phyloP scores from a whole-genome alignment of 495 filamentous ascomycete species.

The Daldinia grandis region DNA sequence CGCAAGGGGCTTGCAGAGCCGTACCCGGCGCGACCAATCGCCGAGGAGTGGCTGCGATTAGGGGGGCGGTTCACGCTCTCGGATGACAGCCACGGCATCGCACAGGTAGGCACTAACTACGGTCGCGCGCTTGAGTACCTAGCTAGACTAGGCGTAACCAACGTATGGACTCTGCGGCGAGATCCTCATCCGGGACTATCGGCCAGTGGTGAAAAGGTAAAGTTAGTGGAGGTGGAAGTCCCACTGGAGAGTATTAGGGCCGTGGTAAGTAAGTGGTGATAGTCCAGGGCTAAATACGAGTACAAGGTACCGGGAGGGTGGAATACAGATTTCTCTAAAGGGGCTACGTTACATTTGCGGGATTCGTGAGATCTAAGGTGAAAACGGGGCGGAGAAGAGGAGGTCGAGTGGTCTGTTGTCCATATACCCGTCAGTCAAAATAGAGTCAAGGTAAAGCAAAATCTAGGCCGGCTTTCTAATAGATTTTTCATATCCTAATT shows the following conservation, averaged over 20 bases:
- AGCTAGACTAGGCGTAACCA: conserved; percentile 54
- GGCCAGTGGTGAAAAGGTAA: conserved; percentile 30
- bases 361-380: neutral
- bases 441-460: neutral
- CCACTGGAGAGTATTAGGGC: conserved; percentile 27
- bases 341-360: neutral
- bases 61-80: conserved; percentile 87
- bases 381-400: neutral
- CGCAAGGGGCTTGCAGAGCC: conserved; percentile 91
- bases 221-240: conserved; percentile 44
- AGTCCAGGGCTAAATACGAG: neutral
- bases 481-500: neutral
- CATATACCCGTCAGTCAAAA: conserved; percentile 15
- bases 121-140: conserved; percentile 64
- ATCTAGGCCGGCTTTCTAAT: neutral
- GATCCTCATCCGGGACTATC: conserved; percentile 19
- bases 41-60: conserved; percentile 63
- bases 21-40: conserved; percentile 84
- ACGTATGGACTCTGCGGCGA: conserved; percentile 59
- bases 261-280: conserved; percentile 38
- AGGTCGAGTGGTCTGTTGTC: neutral
- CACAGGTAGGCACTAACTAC: conserved; percentile 74
- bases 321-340: neutral
- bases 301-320: neutral
- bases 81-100: conserved; percentile 88